phyloP scores from a whole-genome alignment of 2,329 filamentous ascomycete species.

The Aspergillus terreus region DNA sequence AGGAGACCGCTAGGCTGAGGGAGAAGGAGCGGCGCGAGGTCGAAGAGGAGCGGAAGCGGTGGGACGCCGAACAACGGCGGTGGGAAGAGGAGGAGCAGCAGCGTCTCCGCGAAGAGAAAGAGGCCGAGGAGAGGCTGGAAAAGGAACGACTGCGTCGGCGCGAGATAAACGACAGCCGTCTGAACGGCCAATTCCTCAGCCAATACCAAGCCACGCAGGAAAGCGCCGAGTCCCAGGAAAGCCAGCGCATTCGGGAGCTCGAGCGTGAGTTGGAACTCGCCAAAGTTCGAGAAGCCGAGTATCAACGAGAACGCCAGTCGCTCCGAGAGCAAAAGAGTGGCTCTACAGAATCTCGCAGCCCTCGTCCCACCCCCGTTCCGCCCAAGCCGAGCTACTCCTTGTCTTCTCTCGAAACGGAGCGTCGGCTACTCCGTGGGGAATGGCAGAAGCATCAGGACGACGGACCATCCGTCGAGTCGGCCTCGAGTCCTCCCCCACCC shows the following conservation, averaged over 20 bases:
- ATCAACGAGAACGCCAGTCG: conserved; percentile 58
- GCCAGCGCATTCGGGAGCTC: conserved; percentile 70
- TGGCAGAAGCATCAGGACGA: conserved; percentile 46
- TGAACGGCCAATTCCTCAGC: conserved; percentile 80
- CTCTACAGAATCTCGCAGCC: conserved; percentile 25
- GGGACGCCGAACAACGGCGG: conserved; percentile 55
- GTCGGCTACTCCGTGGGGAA: conserved; percentile 56
- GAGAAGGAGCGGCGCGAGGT: conserved; percentile 47
- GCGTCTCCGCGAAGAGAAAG: conserved; percentile 67
- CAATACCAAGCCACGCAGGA: conserved; percentile 76
- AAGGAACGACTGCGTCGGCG: conserved; percentile 63
- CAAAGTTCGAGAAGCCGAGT: conserved; percentile 62
- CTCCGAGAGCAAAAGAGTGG: conserved; percentile 28
- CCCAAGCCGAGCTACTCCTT: conserved; percentile 49
- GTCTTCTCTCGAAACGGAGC: conserved; percentile 59
- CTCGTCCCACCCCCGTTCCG: conserved; percentile 29
- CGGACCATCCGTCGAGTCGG: conserved; percentile 6
- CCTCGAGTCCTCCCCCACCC: conserved; percentile 2
- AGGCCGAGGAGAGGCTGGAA: conserved; percentile 63
- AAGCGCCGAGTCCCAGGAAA: conserved; percentile 51
- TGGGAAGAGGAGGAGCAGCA: conserved; percentile 76
- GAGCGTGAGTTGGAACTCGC: conserved; percentile 69
- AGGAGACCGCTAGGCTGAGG: conserved; percentile 46
- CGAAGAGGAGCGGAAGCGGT: conserved; percentile 45
- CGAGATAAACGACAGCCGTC: conserved; percentile 60